These are phyloP conservation scores for Gardenia jasminoides DNA, from an alignment of 257 asterid species.

Conservation along the genomic window DNA sequence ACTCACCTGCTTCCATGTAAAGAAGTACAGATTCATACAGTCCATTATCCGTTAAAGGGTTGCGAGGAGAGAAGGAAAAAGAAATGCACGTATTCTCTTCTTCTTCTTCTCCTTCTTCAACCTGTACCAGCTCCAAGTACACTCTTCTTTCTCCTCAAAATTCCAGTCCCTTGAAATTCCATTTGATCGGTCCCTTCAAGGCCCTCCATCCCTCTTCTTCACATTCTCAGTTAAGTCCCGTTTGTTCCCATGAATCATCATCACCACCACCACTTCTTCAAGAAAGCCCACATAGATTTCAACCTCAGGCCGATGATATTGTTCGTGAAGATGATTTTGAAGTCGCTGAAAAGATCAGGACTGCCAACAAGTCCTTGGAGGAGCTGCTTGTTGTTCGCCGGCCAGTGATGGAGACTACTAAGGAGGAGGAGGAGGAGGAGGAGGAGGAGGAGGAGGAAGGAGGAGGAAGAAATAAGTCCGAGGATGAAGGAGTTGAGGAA, in stretches of 20 bases:
- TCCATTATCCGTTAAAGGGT: constrained; percentile 10
- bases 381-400: constrained; percentile 77
- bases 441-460: constrained; percentile 27
- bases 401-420: constrained; percentile 60
- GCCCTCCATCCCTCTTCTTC: constrained; percentile 30
- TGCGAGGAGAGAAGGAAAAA: background rate
- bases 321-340: constrained; percentile 38
- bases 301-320: constrained; percentile 12
- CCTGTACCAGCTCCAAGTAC: constrained; percentile 43
- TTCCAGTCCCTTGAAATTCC: constrained; percentile 42
- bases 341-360: constrained; percentile 56
- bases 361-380: constrained; percentile 69
- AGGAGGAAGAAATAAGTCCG: background rate
- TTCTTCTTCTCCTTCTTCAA: constrained; percentile 50
- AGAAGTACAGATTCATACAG: constrained; percentile 1
- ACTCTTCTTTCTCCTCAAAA: constrained; percentile 52
- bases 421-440: constrained; percentile 32
- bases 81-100: constrained; percentile 54
- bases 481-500: constrained; percentile 15
- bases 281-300: constrained; percentile 46
- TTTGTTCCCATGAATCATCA: constrained; percentile 52
- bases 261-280: constrained; percentile 53
- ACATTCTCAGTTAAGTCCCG: constrained; percentile 32
- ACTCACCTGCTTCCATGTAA: background rate
- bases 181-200: constrained; percentile 40